Conservation (phyloP, 2,329 filamentous ascomycete species). For the Beauveria pseudobassiana region DNA sequence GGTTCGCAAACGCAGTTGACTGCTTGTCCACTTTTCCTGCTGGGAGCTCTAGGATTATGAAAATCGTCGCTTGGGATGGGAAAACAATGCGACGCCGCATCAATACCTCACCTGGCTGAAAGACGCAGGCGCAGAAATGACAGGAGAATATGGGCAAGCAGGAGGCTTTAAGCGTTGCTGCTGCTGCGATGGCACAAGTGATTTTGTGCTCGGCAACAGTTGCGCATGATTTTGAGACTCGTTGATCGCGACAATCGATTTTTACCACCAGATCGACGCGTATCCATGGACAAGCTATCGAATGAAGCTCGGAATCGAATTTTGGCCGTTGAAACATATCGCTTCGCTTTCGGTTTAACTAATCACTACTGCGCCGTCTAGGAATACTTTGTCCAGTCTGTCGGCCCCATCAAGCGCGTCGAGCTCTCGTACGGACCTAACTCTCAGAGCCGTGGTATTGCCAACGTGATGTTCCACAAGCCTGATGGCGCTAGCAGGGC, state of each 20-base stretch:
- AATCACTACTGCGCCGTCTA: slow-evolving; percentile 60
- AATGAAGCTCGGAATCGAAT: slow-evolving; percentile 25
- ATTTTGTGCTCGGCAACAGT: slow-evolving; percentile 1
- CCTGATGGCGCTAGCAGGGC: slow-evolving; percentile 78
- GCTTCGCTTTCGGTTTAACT: slow-evolving; percentile 46
- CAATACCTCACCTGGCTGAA: not conserved
- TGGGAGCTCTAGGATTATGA: not conserved
- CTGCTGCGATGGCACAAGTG: not conserved
- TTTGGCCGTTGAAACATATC: slow-evolving; percentile 19
- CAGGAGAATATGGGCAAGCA: not conserved
- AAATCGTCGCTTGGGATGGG: not conserved
- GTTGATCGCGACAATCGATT: not conserved
- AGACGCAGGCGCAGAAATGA: not conserved
- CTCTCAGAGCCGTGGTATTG: slow-evolving; percentile 84
- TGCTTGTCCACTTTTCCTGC: slow-evolving; percentile 4
- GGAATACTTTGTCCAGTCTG: slow-evolving; percentile 90
- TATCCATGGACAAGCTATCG: slow-evolving; percentile 23
- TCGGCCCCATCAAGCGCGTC: slow-evolving; percentile 86
- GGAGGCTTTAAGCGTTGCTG: not conserved
- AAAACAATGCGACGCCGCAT: not conserved
- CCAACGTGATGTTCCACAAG: slow-evolving; percentile 79
- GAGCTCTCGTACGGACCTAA: slow-evolving; percentile 89
- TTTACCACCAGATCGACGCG: slow-evolving; percentile 5
- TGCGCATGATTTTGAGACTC: slow-evolving; percentile 2
- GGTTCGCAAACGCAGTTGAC: not conserved